Conservation (phyloP, 1,284 basidiomycete species). For the Malassezia equina region DNA sequence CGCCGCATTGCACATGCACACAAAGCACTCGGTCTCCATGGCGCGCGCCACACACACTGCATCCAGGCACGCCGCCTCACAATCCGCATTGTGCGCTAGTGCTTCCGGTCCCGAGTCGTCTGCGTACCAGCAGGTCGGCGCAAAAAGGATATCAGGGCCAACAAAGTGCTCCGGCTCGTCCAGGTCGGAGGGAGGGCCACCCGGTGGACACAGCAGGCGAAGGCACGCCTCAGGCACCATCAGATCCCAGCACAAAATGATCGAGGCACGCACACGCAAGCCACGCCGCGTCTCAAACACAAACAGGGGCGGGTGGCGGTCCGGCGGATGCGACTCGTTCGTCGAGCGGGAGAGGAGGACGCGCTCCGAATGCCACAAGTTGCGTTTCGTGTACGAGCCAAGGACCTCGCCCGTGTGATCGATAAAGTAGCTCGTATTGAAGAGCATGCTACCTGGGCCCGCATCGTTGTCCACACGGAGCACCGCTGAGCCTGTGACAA, state of each 20-base stretch:
- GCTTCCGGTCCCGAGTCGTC: slow-evolving; percentile 34
- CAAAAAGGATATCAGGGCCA: slow-evolving; percentile 42
- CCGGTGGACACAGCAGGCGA: slow-evolving; percentile 22
- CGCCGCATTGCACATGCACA: slow-evolving; percentile 44
- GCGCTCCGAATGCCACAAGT: slow-evolving; percentile 45
- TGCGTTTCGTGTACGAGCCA: slow-evolving; percentile 41
- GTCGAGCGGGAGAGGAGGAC: slow-evolving; percentile 25
- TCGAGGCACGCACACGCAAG: slow-evolving; percentile 23
- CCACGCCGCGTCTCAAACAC: slow-evolving; percentile 35
- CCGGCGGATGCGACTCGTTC: slow-evolving; percentile 25
- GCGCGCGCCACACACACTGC: slow-evolving; percentile 27
- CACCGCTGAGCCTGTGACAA: slow-evolving; percentile 43
- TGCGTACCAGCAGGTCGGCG: slow-evolving; percentile 45
- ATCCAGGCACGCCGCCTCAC: slow-evolving; percentile 33
- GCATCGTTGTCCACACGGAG: slow-evolving; percentile 21
- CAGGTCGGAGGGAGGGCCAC: slow-evolving; percentile 12
- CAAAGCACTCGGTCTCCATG: slow-evolving; percentile 33
- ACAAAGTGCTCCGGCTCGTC: slow-evolving; percentile 19
- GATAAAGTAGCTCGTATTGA: slow-evolving; percentile 45
- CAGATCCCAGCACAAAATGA: slow-evolving; percentile 45
- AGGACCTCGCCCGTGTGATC: slow-evolving; percentile 23
- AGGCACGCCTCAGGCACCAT: slow-evolving; percentile 38
- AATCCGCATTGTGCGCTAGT: slow-evolving; percentile 27
- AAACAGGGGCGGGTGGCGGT: slow-evolving; percentile 26
- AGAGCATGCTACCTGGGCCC: slow-evolving; percentile 23